A percentile compares a stretch with the other conserved stretches of the same genome.
Conservation (phyloP, 1,284 basidiomycete genomes). For the Amylostereum areolatum region DNA sequence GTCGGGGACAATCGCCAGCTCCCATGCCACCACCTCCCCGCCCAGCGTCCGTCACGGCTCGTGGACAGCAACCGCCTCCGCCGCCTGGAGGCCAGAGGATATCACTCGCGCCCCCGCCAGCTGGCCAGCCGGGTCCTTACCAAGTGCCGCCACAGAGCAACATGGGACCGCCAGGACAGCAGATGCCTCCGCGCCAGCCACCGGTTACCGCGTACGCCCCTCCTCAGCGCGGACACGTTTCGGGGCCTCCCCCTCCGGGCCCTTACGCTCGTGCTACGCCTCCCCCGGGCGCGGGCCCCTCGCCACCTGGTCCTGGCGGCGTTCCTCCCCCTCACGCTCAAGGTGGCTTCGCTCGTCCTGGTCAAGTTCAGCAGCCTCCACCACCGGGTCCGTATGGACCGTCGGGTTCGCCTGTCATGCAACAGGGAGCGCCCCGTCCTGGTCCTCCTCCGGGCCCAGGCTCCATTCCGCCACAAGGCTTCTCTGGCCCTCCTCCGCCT, state of each 20-base stretch:
- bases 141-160: conserved; percentile 18
- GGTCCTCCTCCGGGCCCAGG: conserved; percentile 23
- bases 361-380: conserved; percentile 18
- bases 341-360: conserved; percentile 13
- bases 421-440: conserved; percentile 16
- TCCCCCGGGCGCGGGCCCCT: conserved; percentile 31
- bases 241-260: conserved; percentile 17
- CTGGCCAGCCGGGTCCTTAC: conserved; percentile 25
- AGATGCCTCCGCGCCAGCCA: conserved; percentile 22
- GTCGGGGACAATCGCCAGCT: conserved; percentile 32
- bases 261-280: conserved; percentile 34
- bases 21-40: conserved; percentile 55
- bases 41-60: conserved; percentile 53
- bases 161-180: conserved; percentile 20
- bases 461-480: conserved; percentile 28
- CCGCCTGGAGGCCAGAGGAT: conserved; percentile 38
- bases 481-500: conserved; percentile 31
- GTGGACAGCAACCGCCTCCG: conserved; percentile 23
- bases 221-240: conserved; percentile 21
- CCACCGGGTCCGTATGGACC: conserved; percentile 30
- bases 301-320: conserved; percentile 20
- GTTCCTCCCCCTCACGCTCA: conserved; percentile 16
- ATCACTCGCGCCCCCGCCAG: conserved; percentile 21
- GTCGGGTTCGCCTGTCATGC: conserved; percentile 34
- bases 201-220: conserved; percentile 28